Evolutionary conservation across 192 early-diverging fungal species (phyloP).

Genomic region (Gigaspora rosea): DNA sequence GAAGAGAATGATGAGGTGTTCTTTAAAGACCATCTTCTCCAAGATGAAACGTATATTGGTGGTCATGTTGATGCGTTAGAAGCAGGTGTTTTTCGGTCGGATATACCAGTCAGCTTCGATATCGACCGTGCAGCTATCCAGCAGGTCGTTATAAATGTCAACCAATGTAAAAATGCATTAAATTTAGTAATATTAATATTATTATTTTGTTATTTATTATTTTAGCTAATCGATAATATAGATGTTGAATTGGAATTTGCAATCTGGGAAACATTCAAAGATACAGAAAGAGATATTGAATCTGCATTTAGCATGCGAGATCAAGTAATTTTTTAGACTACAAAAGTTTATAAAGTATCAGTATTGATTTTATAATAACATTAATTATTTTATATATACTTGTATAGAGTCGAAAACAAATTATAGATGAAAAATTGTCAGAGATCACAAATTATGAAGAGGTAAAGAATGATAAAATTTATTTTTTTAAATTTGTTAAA

Average conservation of each 20-base stretch:
- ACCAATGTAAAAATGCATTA: constrained; percentile 12
- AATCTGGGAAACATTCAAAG: constrained; percentile 71
- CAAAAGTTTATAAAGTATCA: no score
- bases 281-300: constrained; percentile 62
- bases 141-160: constrained; percentile 42
- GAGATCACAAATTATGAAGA: no score
- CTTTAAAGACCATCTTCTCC: constrained; percentile 87
- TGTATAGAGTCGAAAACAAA: no score
- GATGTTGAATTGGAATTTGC: constrained; percentile 90
- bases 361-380: no score
- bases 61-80: constrained; percentile 99
- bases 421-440: no score
- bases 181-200: constrained; percentile 13
- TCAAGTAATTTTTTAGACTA: constrained; percentile 55
- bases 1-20: constrained; percentile 72
- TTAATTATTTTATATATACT: no score
- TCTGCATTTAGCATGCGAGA: constrained; percentile 85
- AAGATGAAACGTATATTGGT: constrained; percentile 97
- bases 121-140: constrained; percentile 77
- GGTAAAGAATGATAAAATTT: no score
- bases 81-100: constrained; percentile 95
- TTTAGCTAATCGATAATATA: constrained; percentile 82
- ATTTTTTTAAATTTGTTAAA: no score
- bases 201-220: background rate
- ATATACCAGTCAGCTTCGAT: constrained; percentile 85